phyloP scores from a whole-genome alignment of 345 rosid species.

The Aquilaria sinensis region DNA sequence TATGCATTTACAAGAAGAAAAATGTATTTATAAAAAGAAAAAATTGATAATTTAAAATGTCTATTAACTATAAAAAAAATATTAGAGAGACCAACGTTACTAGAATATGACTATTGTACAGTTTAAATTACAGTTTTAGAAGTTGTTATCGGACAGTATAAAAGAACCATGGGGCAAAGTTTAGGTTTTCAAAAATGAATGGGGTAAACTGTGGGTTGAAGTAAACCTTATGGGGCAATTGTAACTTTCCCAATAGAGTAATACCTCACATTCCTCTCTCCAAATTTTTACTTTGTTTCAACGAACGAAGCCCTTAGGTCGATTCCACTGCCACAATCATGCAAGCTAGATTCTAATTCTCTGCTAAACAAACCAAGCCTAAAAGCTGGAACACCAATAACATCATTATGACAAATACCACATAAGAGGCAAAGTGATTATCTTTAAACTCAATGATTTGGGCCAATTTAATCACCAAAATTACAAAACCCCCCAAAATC shows the following conservation, averaged over 20 bases:
- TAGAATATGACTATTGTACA: no score
- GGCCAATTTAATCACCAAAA: slow-evolving; percentile 18
- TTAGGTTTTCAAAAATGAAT: no score
- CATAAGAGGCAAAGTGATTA: slow-evolving; percentile 27
- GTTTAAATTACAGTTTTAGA: no score
- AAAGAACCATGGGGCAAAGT: no score
- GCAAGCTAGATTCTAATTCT: slow-evolving; percentile 43
- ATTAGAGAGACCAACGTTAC: no score
- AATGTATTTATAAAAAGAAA: no score
- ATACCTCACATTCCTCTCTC: slow-evolving; percentile 42
- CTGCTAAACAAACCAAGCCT: slow-evolving; percentile 25
- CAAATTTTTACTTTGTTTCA: slow-evolving; percentile 47
- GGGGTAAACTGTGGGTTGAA: no score
- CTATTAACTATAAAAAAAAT: no score
- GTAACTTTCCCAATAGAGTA: slow-evolving; percentile 12
- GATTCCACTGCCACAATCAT: slow-evolving; percentile 63
- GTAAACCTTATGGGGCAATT: no score
- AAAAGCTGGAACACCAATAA: slow-evolving; percentile 7
- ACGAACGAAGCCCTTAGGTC: slow-evolving; percentile 50
- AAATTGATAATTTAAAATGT: no score
- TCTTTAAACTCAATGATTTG: slow-evolving; percentile 22
- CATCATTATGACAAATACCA: slow-evolving; percentile 10
- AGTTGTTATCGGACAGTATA: no score
- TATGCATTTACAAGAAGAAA: no score
- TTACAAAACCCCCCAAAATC: slow-evolving; percentile 19